Base-by-base conservation (phyloP, 768 basidiomycete genomes). In the Leccinum boreale region DNA sequence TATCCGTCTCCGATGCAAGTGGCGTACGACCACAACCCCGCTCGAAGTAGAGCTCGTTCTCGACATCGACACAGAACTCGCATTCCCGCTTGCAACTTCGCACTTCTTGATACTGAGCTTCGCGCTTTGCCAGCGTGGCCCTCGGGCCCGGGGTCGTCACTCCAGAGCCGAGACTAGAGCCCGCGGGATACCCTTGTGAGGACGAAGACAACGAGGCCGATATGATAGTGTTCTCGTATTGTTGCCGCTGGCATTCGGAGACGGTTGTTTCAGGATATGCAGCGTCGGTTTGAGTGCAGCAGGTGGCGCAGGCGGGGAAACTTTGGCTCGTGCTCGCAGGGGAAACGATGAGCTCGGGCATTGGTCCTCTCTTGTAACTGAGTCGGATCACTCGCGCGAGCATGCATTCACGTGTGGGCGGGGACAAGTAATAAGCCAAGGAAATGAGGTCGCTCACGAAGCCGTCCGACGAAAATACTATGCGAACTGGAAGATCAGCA, bases 231-330 rank as follows among this genome's bases (percentile, higher is more conserved):
- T 42, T 49, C 53, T 36, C 3, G 11, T 15, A 4, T 49, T 14
- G 11, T 14, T 24, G 4, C 8, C 8, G 7, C 11, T 44, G 4
- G 53, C 8, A n/a, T 47, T 59, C 10, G 68, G 67, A 3, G 82
- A 74, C 1, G 86, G 86, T 6, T 89, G 85, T 69, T 90, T 92
- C 12, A 92, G 79, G 55, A 91, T 91, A 39, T 84, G 84, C 64
- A 90, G 77, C 7, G 80, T 69, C 10, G 85, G 81, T 52, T 86
- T 84, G 60, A 90, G 77, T 0, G 82, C 84, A 3, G 79, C 77
- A 4, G 78, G 71, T 4, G 84, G 85, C 1, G 77, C 81, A 1
- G 86, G 80, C 1, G n/a, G n/a, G n/a, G n/a, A n/a, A n/a, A n/a
- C n/a, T n/a, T 15, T 73, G 67, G 10, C 75, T 62, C 8, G 77